Base-by-base conservation (phyloP, 768 basidiomycete genomes). In the Russula dissimulans region DNA sequence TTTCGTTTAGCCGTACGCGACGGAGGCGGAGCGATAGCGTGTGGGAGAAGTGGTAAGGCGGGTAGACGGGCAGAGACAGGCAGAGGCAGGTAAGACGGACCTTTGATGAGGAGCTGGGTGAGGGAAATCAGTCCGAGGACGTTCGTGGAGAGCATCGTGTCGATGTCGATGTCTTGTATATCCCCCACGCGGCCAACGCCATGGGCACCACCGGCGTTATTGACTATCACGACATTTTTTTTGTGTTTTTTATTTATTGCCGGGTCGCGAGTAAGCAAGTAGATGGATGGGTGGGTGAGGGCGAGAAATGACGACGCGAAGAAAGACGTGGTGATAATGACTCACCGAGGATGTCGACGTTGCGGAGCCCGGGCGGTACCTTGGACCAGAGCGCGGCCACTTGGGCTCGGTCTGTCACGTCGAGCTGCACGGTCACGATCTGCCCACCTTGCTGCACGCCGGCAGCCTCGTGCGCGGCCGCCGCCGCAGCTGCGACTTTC, bases 151-250 rank as follows among this genome's bases (percentile, higher is more conserved):
- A 74, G 75, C 77, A 73, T 81, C 56, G 79, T 78, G 67, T 94
- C 89, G 67, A 95, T 78, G 68, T 93, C 91, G 26, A 76, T 77
- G 39, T 89, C 82, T 14, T 82, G 76, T 67, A 93, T 84, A 66
- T 85, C 82, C 6, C 97, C 97, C 41, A 97, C 85, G 44, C 83
- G 83, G 62, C 97, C 97, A 12, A 85, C 73, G 12, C 97, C 97
- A 43, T 86, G 80, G 34, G 97, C 97, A 67, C 86, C 92, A 34
- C 97, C 95, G 39, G 97, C 95, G 66, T 87, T 87, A 70, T 86
- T 87, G 46, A 86, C 85, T 56, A 36, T 31, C 34, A 11, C 29
- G 36, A 22, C 7, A 18, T 4, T 12, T 42, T 17, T 42, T 42
- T 17, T 14, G n/a, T 42, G 5, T 42, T 38, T 38, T 38, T 38